A percentile compares a stretch with the other conserved stretches of the same genome.
These are phyloP conservation scores for Epichloe uncinata DNA, from an alignment of 2,329 filamentous ascomycete species.

Conservation along the genomic window DNA sequence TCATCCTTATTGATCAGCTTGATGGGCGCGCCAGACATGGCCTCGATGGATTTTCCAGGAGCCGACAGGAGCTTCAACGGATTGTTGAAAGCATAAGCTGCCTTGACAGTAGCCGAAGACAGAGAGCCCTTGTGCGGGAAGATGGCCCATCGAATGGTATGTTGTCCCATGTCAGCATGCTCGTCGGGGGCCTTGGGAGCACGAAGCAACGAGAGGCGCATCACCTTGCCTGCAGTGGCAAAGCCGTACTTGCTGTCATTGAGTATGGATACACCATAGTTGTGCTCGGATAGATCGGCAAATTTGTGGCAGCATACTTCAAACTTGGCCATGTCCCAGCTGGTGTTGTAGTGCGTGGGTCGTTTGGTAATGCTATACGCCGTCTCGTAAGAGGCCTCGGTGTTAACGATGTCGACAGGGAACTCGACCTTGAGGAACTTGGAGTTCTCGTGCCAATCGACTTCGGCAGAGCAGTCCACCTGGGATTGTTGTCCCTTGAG, in stretches of 20 bases:
- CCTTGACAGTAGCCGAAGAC: slow-evolving; percentile 59
- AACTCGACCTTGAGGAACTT: slow-evolving; percentile 99
- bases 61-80: slow-evolving; percentile 39
- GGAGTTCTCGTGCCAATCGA: slow-evolving; percentile 96
- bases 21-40: slow-evolving; percentile 35
- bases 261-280: slow-evolving; percentile 81
- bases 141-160: slow-evolving; percentile 81
- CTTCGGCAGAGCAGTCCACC: slow-evolving; percentile 68
- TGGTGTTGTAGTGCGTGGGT: slow-evolving; percentile 95
- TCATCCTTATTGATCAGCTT: slow-evolving; percentile 46
- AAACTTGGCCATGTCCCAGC: slow-evolving; percentile 96
- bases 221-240: slow-evolving; percentile 74
- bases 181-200: slow-evolving; percentile 87
- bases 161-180: slow-evolving; percentile 85
- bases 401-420: slow-evolving; percentile 81
- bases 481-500: slow-evolving; percentile 46
- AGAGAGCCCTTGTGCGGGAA: slow-evolving; percentile 69
- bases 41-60: slow-evolving; percentile 15
- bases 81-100: slow-evolving; percentile 84
- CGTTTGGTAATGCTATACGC: slow-evolving; percentile 81
- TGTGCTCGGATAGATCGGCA: slow-evolving; percentile 77
- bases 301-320: slow-evolving; percentile 95
- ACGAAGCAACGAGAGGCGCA: slow-evolving; percentile 77
- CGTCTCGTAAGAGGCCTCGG: slow-evolving; percentile 88
- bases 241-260: slow-evolving; percentile 97